Percentiles rank a stretch among this genome's conserved stretches.
Conservation (phyloP, 441 rosid genomes). For the Arabidopsis hybrid region DNA sequence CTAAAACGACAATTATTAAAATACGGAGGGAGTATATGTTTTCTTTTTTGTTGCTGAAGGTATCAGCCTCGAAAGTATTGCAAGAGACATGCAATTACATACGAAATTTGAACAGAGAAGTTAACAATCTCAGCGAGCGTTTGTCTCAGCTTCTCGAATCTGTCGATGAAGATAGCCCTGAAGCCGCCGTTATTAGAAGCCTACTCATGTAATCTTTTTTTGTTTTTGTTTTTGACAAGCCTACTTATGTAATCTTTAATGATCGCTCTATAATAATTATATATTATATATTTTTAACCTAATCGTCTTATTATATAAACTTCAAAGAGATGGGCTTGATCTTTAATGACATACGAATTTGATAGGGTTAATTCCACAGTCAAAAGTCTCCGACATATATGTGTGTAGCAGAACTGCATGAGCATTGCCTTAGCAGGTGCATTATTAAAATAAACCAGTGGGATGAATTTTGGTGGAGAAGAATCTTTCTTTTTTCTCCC, state of each 20-base stretch:
- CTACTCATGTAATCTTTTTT: constrained; percentile 58
- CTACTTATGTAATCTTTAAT: constrained; percentile 11
- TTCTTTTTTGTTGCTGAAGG: constrained; percentile 40
- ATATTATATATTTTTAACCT: constrained; percentile 35
- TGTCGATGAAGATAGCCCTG: constrained; percentile 79
- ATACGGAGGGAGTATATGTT: no score
- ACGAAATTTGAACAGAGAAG: constrained; percentile 78
- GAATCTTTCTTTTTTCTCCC: constrained; percentile 11
- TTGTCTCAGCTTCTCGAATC: constrained; percentile 83
- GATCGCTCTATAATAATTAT: constrained; percentile 3
- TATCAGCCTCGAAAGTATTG: constrained; percentile 85
- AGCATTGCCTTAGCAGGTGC: constrained; percentile 9
- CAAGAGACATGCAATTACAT: constrained; percentile 95
- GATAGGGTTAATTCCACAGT: constrained; percentile 4
- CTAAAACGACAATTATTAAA: no score
- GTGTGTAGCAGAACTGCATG: constrained; percentile 27
- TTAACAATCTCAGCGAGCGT: constrained; percentile 84
- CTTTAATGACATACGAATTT: constrained; percentile 15
- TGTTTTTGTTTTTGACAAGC: neutral
- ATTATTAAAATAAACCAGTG: neutral
- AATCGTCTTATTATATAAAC: constrained; percentile 49
- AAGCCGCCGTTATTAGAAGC: constrained; percentile 89
- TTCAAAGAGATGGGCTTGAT: constrained; percentile 23
- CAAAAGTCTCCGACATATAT: constrained; percentile 32
- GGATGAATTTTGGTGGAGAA: constrained; percentile 11